Evolutionary conservation across 176 grass and related monocot species (phyloP).

Genomic region (sorghum (Sorghum bicolor)): DNA sequence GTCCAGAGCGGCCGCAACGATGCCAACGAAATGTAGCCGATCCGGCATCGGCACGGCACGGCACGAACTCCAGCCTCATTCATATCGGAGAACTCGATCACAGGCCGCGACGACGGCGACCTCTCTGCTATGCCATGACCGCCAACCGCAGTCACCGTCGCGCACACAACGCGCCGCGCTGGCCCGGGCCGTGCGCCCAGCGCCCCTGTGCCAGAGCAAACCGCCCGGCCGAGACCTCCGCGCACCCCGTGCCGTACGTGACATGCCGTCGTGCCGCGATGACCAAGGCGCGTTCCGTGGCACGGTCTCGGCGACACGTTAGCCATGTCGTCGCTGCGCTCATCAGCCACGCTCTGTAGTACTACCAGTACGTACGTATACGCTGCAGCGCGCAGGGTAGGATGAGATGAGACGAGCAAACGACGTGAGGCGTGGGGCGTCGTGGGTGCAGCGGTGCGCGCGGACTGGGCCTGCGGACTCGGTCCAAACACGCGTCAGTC

Average conservation of each 20-base stretch:
- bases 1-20: too few relatives aligned
- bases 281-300: not conserved
- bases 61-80: too few relatives aligned
- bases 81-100: not conserved
- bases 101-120: too few relatives aligned
- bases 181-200: too few relatives aligned
- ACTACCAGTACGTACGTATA: too few relatives aligned
- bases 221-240: too few relatives aligned
- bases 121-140: too few relatives aligned
- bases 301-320: not conserved
- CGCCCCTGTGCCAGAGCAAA: too few relatives aligned
- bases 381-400: too few relatives aligned
- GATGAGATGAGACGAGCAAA: not conserved
- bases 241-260: not conserved
- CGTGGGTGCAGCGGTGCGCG: not conserved
- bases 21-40: too few relatives aligned
- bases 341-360: not conserved
- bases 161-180: too few relatives aligned
- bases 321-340: not conserved
- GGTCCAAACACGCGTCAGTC: not conserved
- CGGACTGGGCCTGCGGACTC: not conserved
- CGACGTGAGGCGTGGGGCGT: not conserved
- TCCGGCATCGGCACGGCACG: too few relatives aligned
- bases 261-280: not conserved
- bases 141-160: not conserved